These are phyloP conservation scores for Aspergillus sp. DNA, from an alignment of 2,329 filamentous ascomycete genomes.

Conservation along the genomic window DNA sequence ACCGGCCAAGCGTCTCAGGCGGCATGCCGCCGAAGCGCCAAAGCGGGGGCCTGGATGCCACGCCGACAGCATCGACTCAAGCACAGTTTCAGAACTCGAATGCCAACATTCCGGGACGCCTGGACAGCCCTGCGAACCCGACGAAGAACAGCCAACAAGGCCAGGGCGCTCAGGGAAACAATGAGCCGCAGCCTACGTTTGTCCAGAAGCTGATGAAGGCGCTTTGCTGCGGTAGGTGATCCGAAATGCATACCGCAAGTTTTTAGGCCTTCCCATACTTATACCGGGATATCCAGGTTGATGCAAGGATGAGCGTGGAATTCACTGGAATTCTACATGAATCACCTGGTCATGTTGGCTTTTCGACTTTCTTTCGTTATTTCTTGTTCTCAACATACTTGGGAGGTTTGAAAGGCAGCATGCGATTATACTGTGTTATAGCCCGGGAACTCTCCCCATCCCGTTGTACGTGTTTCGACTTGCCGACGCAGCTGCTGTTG, in stretches of 20 bases:
- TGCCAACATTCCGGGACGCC: constrained; percentile 72
- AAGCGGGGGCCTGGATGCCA: constrained; percentile 68
- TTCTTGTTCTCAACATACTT: constrained; percentile 17
- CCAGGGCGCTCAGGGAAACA: constrained; percentile 57
- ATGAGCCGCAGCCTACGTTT: constrained; percentile 74
- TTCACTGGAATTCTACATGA: constrained; percentile 25
- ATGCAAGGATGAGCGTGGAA: constrained; percentile 25
- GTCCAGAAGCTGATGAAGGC: constrained; percentile 92
- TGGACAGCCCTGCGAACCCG: constrained; percentile 59
- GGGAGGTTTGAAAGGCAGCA: constrained; percentile 23
- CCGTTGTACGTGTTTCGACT: constrained; percentile 19
- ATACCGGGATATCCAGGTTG: constrained; percentile 37
- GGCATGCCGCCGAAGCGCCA: constrained; percentile 73
- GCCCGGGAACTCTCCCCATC: constrained; percentile 14
- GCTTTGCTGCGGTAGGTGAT: constrained; percentile 76
- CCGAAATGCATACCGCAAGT: constrained; percentile 15
- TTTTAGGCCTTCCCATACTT: constrained; percentile 21
- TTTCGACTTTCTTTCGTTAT: constrained; percentile 23
- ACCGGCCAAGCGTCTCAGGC: constrained; percentile 75
- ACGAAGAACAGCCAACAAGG: constrained; percentile 60
- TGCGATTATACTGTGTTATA: constrained; percentile 22
- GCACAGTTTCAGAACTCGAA: constrained; percentile 96
- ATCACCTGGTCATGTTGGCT: constrained; percentile 24
- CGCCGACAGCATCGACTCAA: constrained; percentile 86
- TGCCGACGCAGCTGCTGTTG: constrained; percentile 14